Percentiles rank a stretch among this genome's conserved stretches.
These are phyloP conservation scores for Botrytis hyacinthi DNA, from an alignment of 2,329 filamentous ascomycete species.

Conservation along the genomic window DNA sequence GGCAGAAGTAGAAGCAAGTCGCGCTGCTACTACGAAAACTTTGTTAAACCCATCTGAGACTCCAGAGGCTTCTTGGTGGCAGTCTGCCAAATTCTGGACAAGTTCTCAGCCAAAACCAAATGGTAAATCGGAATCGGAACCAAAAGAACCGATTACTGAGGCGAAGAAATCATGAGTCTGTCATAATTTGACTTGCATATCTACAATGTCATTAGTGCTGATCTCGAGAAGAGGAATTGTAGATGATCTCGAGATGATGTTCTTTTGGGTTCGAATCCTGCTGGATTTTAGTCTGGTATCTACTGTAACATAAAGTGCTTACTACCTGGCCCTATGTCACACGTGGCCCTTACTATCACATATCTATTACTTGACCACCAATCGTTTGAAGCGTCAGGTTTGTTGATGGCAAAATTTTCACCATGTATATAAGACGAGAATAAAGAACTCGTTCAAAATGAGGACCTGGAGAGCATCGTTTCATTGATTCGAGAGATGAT, in stretches of 20 bases:
- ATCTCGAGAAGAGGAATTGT: background rate
- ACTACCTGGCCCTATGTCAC: background rate
- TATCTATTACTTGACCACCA: background rate
- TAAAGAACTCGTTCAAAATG: background rate
- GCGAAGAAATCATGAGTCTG: background rate
- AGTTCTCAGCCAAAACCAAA: slow-evolving; percentile 7
- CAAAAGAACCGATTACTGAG: background rate
- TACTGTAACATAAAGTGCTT: slow-evolving; percentile 2
- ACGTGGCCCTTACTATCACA: background rate
- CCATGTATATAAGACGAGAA: background rate
- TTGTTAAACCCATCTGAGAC: slow-evolving; percentile 24
- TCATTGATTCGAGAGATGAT: background rate
- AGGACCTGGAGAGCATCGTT: background rate
- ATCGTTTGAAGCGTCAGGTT: background rate
- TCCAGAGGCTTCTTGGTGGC: slow-evolving; percentile 33
- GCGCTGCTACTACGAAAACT: slow-evolving; percentile 25
- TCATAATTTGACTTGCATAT: background rate
- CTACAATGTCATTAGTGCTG: background rate
- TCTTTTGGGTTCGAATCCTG: background rate
- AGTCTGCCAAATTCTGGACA: slow-evolving; percentile 27
- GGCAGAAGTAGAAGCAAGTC: slow-evolving; percentile 30
- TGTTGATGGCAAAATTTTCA: background rate
- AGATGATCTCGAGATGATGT: background rate
- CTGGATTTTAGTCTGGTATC: background rate
- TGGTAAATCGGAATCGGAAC: background rate